Base-by-base conservation (phyloP, 2,329 filamentous ascomycete genomes). In the Colletotrichum abscissum region DNA sequence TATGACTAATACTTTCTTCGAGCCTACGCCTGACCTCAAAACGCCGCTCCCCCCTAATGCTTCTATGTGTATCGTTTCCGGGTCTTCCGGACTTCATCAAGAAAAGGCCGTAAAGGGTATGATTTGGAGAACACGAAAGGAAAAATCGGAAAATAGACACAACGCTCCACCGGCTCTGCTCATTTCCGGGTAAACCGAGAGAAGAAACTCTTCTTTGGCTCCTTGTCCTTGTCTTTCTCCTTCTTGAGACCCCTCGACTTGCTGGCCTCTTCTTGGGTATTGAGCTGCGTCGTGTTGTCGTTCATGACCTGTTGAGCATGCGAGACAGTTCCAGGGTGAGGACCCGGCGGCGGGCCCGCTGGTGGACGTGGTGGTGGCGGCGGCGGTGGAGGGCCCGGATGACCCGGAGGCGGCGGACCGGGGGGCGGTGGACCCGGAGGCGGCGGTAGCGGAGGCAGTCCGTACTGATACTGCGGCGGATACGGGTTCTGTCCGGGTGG, bases 281-380 rank as follows among this genome's bases (percentile, higher is more conserved):
- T 86, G 5, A 90, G 76, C 76, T 89, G 85, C 8, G 82, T 86
- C 0, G 88, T 90, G 67, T 90, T 84, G 14, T 87, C 83, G 57
- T 88, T 83, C 88, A 90, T 90, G 46, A 89, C 84, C 75, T 88
- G 80, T 71, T 87, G 84, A 0, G 88, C 88, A 30, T 85, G 77
- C 33, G 84, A 82, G n/a, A 89, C 83, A 4, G 87, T 85, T 54
- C 84, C 82, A 24, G 81, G 77, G 26, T 79, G 77, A 33, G 60
- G 63, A 16, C 60, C 70, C 0, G 60, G 67, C 16, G 70, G 70
- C 2, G 49, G 9, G 9, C 49, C 22, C 38, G 38, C 38, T 2
- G 52, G 35, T 12, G 63, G 63, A 38, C 52, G 63, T n/a, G 63
- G 57, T 14, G 57, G 63, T 4, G 63, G 63, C 33, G 63, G 33